A percentile compares a stretch with the other conserved stretches of the same genome.
These are phyloP conservation scores for Patellifolia procumbens DNA, from an alignment of 179 eudicot genomes.

Conservation along the genomic window DNA sequence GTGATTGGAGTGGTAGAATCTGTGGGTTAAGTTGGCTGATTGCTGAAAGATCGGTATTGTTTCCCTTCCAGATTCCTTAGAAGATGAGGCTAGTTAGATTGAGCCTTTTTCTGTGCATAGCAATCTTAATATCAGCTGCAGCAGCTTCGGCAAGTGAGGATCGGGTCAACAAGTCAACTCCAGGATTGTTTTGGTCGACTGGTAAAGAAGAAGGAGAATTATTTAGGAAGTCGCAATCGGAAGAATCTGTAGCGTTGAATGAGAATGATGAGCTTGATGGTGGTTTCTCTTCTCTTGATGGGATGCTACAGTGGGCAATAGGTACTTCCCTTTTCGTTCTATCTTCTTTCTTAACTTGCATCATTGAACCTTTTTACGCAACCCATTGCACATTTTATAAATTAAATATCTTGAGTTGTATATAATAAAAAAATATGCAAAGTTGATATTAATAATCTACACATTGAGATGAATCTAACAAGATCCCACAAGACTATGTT, in stretches of 20 bases:
- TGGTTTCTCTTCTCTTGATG: constrained; percentile 91
- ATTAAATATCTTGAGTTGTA: no score
- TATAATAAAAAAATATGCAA: no score
- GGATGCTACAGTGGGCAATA: constrained; percentile 95
- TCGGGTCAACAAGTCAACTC: constrained; percentile 40
- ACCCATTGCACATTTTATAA: no score
- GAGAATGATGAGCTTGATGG: constrained; percentile 71
- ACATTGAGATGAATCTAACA: no score
- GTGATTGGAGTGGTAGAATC: background rate
- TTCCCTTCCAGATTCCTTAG: constrained; percentile 8
- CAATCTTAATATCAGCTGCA: constrained; percentile 25
- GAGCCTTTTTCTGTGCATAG: constrained; percentile 30
- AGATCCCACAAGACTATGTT: no score
- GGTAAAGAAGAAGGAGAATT: constrained; percentile 58
- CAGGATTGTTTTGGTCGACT: constrained; percentile 59
- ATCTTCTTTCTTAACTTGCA: background rate
- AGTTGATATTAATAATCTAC: no score
- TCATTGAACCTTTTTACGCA: no score
- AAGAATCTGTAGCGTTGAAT: constrained; percentile 43
- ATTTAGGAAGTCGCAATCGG: constrained; percentile 45
- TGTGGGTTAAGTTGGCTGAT: constrained; percentile 6
- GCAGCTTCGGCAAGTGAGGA: constrained; percentile 33
- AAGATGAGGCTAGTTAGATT: constrained; percentile 35
- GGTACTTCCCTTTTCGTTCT: constrained; percentile 40
- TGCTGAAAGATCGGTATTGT: background rate